These are phyloP conservation scores for Solanum bulbocastanum DNA, from an alignment of 257 asterid genomes.

Conservation along the genomic window DNA sequence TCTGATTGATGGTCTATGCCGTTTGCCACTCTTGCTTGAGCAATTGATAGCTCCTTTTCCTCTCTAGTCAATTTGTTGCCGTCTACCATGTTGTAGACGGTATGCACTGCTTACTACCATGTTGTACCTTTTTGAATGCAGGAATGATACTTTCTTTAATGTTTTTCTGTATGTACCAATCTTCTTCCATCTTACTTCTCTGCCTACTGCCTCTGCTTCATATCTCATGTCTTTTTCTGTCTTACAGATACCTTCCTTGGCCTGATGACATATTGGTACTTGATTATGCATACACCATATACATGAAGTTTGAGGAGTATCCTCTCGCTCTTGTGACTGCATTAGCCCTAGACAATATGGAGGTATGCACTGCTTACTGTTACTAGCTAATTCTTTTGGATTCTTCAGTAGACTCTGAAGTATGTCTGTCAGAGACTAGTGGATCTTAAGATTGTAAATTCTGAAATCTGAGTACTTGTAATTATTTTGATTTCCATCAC, in stretches of 20 bases:
- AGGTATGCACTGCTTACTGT: constrained; percentile 33
- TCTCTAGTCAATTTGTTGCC: not conserved
- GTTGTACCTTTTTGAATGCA: not conserved
- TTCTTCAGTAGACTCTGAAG: not conserved
- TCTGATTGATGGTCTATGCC: not conserved
- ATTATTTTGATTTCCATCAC: not conserved
- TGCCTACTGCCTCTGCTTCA: not conserved
- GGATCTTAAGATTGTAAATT: not conserved
- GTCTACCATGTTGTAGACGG: not conserved
- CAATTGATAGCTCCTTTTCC: not conserved
- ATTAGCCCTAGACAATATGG: constrained; percentile 59
- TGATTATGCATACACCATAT: constrained; percentile 71
- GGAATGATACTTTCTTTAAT: not conserved
- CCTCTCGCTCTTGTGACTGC: constrained; percentile 82
- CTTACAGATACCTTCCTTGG: constrained; percentile 74
- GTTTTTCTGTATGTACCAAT: not conserved
- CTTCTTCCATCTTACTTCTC: not conserved
- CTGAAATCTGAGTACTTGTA: not conserved
- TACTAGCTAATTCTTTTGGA: not conserved
- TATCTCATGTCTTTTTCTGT: not conserved
- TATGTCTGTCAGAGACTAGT: not conserved
- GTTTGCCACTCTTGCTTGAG: not conserved
- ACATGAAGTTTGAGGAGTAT: constrained; percentile 77
- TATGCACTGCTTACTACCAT: not conserved
- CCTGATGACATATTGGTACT: constrained; percentile 76